These are phyloP conservation scores for Cercospora nicotianae DNA, from an alignment of 2,329 filamentous ascomycete species.

Conservation along the genomic window DNA sequence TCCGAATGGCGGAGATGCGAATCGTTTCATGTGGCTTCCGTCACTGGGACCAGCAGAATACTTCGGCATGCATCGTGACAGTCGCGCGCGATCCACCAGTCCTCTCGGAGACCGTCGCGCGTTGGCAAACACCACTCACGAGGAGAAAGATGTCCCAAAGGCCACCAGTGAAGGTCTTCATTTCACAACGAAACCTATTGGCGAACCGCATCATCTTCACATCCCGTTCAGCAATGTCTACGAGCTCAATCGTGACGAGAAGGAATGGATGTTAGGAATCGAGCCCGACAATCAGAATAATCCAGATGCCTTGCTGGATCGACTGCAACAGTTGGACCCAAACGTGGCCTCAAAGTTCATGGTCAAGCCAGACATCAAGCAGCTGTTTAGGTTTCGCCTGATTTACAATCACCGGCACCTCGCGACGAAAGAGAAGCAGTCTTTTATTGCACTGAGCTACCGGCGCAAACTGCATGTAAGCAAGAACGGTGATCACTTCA, in stretches of 20 bases:
- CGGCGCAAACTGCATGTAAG: conserved; percentile 40
- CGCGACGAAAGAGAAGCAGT: conserved; percentile 38
- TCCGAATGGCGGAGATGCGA: conserved; percentile 12
- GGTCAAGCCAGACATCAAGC: conserved; percentile 38
- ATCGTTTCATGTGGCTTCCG: conserved; percentile 25
- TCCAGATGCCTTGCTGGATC: conserved; percentile 30
- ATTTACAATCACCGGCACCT: conserved; percentile 40
- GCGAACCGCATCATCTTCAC: conserved; percentile 24
- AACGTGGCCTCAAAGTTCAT: conserved; percentile 34
- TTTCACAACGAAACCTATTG: conserved; percentile 31
- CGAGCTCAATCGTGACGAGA: conserved; percentile 29
- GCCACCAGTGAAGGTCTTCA: conserved; percentile 15
- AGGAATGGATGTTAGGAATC: conserved; percentile 32
- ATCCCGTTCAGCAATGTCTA: conserved; percentile 35
- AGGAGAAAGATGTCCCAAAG: conserved; percentile 5
- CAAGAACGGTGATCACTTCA: conserved; percentile 40
- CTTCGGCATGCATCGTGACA: conserved; percentile 22
- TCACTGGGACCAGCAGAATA: conserved; percentile 23
- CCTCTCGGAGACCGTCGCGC: conserved; percentile 18
- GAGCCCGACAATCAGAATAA: conserved; percentile 32
- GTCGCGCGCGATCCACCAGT: conserved; percentile 24
- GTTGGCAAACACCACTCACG: not conserved
- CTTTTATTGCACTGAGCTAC: conserved; percentile 49
- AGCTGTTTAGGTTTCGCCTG: conserved; percentile 40
- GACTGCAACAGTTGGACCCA: conserved; percentile 28